Evolutionary conservation across 805 yeast species (phyloP), one percentile per base, ranked within the genome.

Genomic region (Starmerella vaccinii): DNA sequence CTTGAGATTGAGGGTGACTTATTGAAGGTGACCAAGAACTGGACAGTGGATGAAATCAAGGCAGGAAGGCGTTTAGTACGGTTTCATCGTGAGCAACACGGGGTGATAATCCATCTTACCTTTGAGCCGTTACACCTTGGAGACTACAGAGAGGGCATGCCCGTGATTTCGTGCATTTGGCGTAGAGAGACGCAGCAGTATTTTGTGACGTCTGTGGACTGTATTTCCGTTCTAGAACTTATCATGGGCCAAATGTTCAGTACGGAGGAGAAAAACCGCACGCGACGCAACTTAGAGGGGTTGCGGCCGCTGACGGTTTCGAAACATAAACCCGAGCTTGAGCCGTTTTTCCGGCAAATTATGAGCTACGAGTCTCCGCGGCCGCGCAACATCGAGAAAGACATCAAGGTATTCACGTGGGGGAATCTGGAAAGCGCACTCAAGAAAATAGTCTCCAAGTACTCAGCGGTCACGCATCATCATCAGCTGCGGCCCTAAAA

Each of bases 321-420:
- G 18, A 74, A 81, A 54, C 63, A 72, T 4, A 68, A 69, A 40
- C 61, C 61, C 12, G 71, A 71, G 23, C 35, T 48, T 10, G 65
- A 64, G 40, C 58, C 62, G 24, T 70, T 75, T 47, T 75, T 74
- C 61, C 61, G 68, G 61, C 57, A 73, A 46, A 72, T 81, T 33
- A 81, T 81, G 86, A 65, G 71, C 29, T 81, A 75, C 69, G 75
- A 75, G 26, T 71, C 71, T 50, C 87, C 87, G 2, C 70, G 77
- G 56, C 87, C 87, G 5, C 67, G 87, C 38, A 80, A 79, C 56
- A 81, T 81, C 41, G 86, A 79, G 58, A 81, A 81, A 61, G 84
- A 80, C 60, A 74, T 81, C 53, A 81, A 81, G 60, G 84, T 81
- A 4, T 77, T 81, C 58, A 68, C 69, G 23, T 81, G 87, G 87